Evolutionary conservation across 2,329 filamentous ascomycete genomes (phyloP), one percentile per base, ranked within the genome.

Genomic region (Penicillium glabrum): DNA sequence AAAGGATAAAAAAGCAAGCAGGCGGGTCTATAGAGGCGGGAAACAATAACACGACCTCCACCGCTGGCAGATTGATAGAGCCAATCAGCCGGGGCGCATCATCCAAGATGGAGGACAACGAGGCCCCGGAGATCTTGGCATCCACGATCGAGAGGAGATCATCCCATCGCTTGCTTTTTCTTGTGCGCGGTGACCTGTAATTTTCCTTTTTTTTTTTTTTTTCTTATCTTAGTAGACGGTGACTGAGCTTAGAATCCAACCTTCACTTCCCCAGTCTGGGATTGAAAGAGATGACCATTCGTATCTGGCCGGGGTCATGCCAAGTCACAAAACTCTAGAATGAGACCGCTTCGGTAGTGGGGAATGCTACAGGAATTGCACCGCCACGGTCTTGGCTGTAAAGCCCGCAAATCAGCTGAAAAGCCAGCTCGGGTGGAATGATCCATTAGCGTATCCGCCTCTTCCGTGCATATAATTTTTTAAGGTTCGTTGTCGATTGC

Each of bases 11-110:
- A 50, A 41, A 41, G 47, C 23, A 50, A 41, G 33, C 33, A 26
- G 39, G 47, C 47, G 47, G 47, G 47, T 50, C 47, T 24, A 37
- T 23, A 48, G n/a, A 46, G 50, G 29, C 50, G 29, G 41, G 41
- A 46, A 46, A 53, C 41, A 46, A 33, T 29, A 46, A 48, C 27
- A 21, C 50, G 7, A 45, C 27, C 27, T 45, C 41, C 41, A 37
- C 41, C 21, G 50, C 33, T 46, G 43, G 50, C 50, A 46, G 23
- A 24, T 39, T n/a, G 26, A 37, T 35, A 9, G 10, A 33, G 23
- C 50, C 50, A 53, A 53, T 53, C 50, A 53, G 23, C 19, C 13
- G 14, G 21, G n/a, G 14, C 6, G 39, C 21, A 37, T 13, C 27
- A 53, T 37, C 27, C 29, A 46, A 37, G 21, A 35, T 46, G 50